Conservation (phyloP, 345 rosid species). For the Camelina laxa region DNA sequence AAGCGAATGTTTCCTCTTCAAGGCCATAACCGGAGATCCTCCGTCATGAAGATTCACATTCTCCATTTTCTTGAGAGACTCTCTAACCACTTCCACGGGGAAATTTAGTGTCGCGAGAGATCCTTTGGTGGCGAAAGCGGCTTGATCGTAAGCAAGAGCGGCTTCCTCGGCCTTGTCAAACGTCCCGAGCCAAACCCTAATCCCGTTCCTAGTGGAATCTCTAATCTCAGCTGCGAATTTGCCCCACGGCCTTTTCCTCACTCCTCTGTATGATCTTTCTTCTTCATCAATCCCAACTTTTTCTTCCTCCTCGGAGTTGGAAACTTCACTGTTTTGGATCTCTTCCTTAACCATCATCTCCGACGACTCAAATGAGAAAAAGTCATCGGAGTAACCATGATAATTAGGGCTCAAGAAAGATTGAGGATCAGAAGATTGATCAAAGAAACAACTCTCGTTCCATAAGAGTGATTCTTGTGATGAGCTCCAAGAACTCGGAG, state of each 20-base stretch:
- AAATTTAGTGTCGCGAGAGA: slow-evolving; percentile 65
- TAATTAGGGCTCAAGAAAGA: slow-evolving; percentile 46
- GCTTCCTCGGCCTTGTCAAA: slow-evolving; percentile 76
- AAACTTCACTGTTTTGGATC: slow-evolving; percentile 35
- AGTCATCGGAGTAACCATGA: slow-evolving; percentile 50
- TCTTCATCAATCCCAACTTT: slow-evolving; percentile 46
- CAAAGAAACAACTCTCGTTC: slow-evolving; percentile 46
- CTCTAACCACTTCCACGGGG: slow-evolving; percentile 55
- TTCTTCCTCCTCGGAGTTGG: slow-evolving; percentile 46
- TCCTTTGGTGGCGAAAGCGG: slow-evolving; percentile 67
- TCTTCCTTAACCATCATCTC: slow-evolving; percentile 45
- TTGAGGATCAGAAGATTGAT: slow-evolving; percentile 38
- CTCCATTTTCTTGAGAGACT: slow-evolving; percentile 61
- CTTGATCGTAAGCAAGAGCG: slow-evolving; percentile 80
- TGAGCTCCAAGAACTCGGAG: slow-evolving; percentile 50
- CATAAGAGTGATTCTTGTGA: slow-evolving; percentile 50
- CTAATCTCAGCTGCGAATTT: slow-evolving; percentile 80
- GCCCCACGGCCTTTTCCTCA: slow-evolving; percentile 79
- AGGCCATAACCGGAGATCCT: slow-evolving; percentile 69
- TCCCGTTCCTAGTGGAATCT: slow-evolving; percentile 65
- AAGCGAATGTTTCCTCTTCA: slow-evolving; percentile 61
- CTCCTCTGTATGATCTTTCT: slow-evolving; percentile 63
- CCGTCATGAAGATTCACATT: slow-evolving; percentile 53
- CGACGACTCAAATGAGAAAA: slow-evolving; percentile 46
- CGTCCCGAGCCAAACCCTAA: slow-evolving; percentile 80